Evolutionary conservation across 148 eudicot species (phyloP).

Genomic region (Heliosperma pusillum): DNA sequence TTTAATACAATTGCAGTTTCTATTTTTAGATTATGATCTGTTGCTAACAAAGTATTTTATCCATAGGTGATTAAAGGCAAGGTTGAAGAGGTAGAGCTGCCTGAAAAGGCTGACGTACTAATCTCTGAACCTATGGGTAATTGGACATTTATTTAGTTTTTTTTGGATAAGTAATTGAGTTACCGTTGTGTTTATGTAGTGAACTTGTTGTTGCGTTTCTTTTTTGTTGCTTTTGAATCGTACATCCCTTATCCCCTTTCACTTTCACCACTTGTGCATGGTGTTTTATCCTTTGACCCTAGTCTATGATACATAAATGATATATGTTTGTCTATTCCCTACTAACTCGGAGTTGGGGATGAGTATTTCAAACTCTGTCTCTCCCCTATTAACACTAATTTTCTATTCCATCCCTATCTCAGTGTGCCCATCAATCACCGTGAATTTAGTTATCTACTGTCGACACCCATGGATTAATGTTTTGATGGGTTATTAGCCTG

Average conservation of each 20-base stretch:
- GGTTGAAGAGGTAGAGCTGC: conserved; percentile 91
- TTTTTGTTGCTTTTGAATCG: background rate
- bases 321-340: background rate
- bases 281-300: background rate
- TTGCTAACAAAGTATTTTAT: conserved; percentile 10
- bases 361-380: background rate
- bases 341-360: background rate
- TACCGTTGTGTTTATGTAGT: background rate
- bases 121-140: conserved; percentile 99
- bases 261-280: background rate
- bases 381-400: too few species aligned
- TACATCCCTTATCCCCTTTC: background rate
- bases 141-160: conserved; percentile 7
- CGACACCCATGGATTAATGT: too few species aligned
- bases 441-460: too few species aligned
- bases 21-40: conserved; percentile 7
- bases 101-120: conserved; percentile 92
- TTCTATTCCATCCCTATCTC: too few species aligned
- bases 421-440: too few species aligned
- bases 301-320: background rate
- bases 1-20: background rate
- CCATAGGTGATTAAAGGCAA: conserved; percentile 88
- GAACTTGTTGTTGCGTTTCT: background rate
- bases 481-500: too few species aligned
- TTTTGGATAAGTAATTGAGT: background rate